A percentile compares a stretch with the other conserved stretches of the same genome.
These are phyloP conservation scores for Podaxis mareebaensis DNA, from an alignment of 768 basidiomycete genomes.

Conservation along the genomic window DNA sequence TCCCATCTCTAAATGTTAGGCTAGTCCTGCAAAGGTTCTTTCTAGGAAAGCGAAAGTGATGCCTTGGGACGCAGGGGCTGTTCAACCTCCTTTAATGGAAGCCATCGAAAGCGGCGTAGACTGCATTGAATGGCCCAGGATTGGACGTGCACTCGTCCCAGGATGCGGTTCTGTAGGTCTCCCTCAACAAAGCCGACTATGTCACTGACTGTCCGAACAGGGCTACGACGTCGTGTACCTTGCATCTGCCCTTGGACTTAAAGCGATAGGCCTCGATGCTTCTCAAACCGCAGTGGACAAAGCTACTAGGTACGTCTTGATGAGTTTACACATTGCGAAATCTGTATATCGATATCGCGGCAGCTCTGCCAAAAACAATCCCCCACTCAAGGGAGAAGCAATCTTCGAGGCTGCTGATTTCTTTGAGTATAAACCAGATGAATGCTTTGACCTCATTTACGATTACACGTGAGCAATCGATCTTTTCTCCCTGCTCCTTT, in stretches of 20 bases:
- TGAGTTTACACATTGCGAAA: too few species aligned
- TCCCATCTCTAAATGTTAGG: neutral
- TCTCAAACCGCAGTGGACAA: slow-evolving; percentile 51
- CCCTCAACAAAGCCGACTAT: neutral
- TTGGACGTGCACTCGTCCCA: slow-evolving; percentile 32
- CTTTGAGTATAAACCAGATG: slow-evolving; percentile 44
- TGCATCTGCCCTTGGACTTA: slow-evolving; percentile 46
- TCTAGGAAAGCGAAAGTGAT: slow-evolving; percentile 49
- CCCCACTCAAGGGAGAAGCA: slow-evolving; percentile 27
- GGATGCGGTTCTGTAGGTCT: slow-evolving; percentile 50
- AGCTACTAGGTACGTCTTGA: slow-evolving; percentile 40
- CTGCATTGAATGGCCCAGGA: slow-evolving; percentile 42
- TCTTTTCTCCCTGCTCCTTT: neutral
- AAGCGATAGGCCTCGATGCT: slow-evolving; percentile 56
- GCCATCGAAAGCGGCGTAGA: slow-evolving; percentile 41
- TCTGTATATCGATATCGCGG: neutral
- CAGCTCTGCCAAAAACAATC: slow-evolving; percentile 11
- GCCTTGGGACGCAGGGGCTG: slow-evolving; percentile 62
- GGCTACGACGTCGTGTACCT: slow-evolving; percentile 64
- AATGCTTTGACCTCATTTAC: slow-evolving; percentile 56
- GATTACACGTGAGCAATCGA: slow-evolving; percentile 57
- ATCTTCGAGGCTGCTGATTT: slow-evolving; percentile 51
- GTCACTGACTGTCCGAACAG: slow-evolving; percentile 30
- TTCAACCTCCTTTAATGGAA: slow-evolving; percentile 57
- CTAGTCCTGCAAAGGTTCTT: neutral